Conservation (phyloP, 192 early-diverging fungal species). For the Podochytrium sp. region DNA sequence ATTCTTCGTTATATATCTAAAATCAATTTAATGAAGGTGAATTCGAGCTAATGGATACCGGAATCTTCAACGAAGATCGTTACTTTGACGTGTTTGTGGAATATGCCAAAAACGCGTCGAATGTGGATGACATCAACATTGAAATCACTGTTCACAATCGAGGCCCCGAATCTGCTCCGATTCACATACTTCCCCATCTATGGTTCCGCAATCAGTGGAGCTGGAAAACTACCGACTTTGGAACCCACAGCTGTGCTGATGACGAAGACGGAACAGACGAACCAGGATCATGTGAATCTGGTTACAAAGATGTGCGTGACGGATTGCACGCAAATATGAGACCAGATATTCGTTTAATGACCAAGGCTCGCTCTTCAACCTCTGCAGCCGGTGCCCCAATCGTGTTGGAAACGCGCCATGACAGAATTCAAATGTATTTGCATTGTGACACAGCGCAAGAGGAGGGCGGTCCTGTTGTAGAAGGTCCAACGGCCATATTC, state of each 20-base stretch:
- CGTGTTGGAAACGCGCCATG: not conserved
- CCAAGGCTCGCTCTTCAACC: not conserved
- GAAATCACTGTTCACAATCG: slow-evolving; percentile 27
- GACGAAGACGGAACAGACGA: not conserved
- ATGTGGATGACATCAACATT: slow-evolving; percentile 32
- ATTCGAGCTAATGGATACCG: slow-evolving; percentile 38
- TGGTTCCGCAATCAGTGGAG: slow-evolving; percentile 40
- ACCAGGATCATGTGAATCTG: not conserved
- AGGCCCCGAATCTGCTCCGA: slow-evolving; percentile 9
- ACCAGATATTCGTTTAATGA: slow-evolving; percentile 4
- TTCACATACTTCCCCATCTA: slow-evolving; percentile 35
- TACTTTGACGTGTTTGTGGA: slow-evolving; percentile 41
- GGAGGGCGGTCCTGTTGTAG: not conserved
- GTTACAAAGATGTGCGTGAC: not conserved
- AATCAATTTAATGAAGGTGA: slow-evolving; percentile 1
- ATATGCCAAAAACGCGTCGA: slow-evolving; percentile 32
- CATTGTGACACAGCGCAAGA: slow-evolving; percentile 11
- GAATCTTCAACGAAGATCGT: slow-evolving; percentile 30
- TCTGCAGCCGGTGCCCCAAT: not conserved
- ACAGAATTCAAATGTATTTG: slow-evolving; percentile 12
- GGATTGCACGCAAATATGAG: not conserved
- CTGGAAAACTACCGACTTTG: slow-evolving; percentile 21
- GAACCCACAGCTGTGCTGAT: slow-evolving; percentile 1
- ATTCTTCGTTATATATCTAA: not conserved
- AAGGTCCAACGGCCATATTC: slow-evolving; percentile 43